phyloP scores from a whole-genome alignment of 257 asterid genomes.

The Salvia miltiorrhiza region DNA sequence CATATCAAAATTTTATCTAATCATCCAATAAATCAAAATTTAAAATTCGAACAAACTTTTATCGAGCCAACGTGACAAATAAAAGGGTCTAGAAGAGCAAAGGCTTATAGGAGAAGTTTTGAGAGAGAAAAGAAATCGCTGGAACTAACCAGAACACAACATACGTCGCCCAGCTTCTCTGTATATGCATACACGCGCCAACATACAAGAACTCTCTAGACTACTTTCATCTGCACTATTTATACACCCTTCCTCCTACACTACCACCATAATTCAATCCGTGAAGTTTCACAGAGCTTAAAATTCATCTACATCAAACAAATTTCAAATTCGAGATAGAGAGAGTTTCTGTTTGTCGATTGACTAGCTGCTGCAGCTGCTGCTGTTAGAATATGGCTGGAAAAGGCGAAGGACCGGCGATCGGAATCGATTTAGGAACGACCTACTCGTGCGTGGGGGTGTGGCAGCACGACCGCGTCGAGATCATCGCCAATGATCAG shows the following conservation, averaged over 20 bases:
- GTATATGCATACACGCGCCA: neutral
- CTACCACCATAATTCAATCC: too few relatives aligned
- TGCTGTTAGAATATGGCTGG: slow-evolving; percentile 30
- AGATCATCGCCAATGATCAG: slow-evolving; percentile 41
- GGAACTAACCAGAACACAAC: slow-evolving; percentile 18
- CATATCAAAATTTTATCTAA: too few relatives aligned
- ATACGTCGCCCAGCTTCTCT: neutral
- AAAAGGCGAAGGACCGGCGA: slow-evolving; percentile 37
- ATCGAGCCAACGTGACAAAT: too few relatives aligned
- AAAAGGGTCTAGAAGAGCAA: too few relatives aligned
- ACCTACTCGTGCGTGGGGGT: slow-evolving; percentile 41
- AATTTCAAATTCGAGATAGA: too few relatives aligned
- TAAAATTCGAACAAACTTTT: too few relatives aligned
- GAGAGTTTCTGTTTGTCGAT: neutral
- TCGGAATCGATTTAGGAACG: slow-evolving; percentile 41
- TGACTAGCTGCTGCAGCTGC: neutral
- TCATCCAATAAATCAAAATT: too few relatives aligned
- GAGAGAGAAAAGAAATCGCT: neutral
- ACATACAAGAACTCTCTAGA: slow-evolving; percentile 16
- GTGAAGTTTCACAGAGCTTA: neutral
- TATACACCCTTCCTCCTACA: neutral
- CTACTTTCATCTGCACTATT: neutral
- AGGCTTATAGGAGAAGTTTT: neutral
- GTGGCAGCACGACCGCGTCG: slow-evolving; percentile 44
- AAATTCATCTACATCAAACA: too few relatives aligned